These are phyloP conservation scores for Metschnikowia dekortorum DNA, from an alignment of 805 yeast species.

Conservation along the genomic window DNA sequence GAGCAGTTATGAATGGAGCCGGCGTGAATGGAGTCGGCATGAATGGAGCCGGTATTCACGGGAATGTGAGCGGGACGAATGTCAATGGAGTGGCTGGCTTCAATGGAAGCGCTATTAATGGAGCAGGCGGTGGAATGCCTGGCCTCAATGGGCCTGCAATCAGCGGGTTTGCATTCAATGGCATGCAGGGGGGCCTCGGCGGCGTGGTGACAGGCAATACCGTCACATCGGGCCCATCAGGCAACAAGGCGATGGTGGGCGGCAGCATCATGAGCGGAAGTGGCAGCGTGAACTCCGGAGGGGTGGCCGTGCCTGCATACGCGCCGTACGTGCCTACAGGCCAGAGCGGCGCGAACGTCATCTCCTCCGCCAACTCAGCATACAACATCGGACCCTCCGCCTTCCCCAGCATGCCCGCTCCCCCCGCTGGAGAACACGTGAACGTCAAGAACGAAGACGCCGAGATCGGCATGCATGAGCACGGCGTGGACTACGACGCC, in stretches of 20 bases:
- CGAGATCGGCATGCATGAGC: neutral
- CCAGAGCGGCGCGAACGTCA: neutral
- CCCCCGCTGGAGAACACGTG: conserved; percentile 4
- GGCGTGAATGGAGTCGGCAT: no score
- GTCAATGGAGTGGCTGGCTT: no score
- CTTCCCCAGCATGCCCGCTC: conserved; percentile 7
- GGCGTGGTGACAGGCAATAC: neutral
- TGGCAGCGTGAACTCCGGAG: neutral
- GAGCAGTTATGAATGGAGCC: neutral
- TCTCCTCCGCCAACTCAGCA: conserved; percentile 6
- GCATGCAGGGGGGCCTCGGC: no score
- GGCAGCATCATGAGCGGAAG: neutral
- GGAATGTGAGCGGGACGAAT: no score
- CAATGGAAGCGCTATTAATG: no score
- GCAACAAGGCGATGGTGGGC: neutral
- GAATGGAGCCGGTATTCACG: no score
- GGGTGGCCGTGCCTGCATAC: neutral
- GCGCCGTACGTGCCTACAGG: neutral
- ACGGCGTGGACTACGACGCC: conserved; percentile 6
- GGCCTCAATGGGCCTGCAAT: no score
- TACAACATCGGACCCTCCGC: conserved; percentile 10
- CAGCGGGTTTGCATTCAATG: no score
- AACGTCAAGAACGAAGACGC: conserved; percentile 10
- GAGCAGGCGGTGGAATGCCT: no score
- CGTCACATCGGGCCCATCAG: neutral